Base-by-base conservation (phyloP, 768 basidiomycete genomes). In the Ramaria rubella region DNA sequence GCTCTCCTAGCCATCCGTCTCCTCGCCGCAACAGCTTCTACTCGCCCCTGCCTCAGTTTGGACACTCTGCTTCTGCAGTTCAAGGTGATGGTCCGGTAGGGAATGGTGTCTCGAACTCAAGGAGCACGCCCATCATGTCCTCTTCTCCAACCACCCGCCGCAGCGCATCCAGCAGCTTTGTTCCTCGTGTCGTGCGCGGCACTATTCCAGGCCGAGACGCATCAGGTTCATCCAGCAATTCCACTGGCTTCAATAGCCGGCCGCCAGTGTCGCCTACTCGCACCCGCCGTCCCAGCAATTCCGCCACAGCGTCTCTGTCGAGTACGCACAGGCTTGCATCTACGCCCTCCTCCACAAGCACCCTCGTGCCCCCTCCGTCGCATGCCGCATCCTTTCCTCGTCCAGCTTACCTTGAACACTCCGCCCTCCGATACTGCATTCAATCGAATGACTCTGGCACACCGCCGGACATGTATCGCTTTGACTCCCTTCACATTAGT, bases 381-480 rank as follows among this genome's bases (percentile, higher is more conserved):
- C 60, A 67, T 45, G 68, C 67, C 55, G 70, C 62, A 31, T 70
- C 73, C 52, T 91, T 85, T 68, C 72, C 80, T 46, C 80, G 83
- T 19, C 90, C 90, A 1, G 70, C 81, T 0, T 92, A 92, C 68
- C 77, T 92, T 54, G 86, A 88, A 42, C 77, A 87, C 67, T 88
- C 88, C 2, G 80, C 86, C 1, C 71, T 92, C 55, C 82, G 86
- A 54, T 75, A 90, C 62, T 68, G 87, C 52, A 72, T 91, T 8
- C 83, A 82, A 82, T 85, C 0, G 78, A 78, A 45, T 59, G 63
- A 68, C 7, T 78, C 83, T 19, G 65, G 72, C 12, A 69, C 70
- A 8, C 71, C 75, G 9, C 62, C 63, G 36, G 58, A 48, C 48
- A 24, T 45, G 57, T 50, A 60, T 54, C 26, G 58, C 38, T 43